These are phyloP conservation scores for Vitis riparia DNA, from an alignment of 164 flowering plant species.

Conservation along the genomic window DNA sequence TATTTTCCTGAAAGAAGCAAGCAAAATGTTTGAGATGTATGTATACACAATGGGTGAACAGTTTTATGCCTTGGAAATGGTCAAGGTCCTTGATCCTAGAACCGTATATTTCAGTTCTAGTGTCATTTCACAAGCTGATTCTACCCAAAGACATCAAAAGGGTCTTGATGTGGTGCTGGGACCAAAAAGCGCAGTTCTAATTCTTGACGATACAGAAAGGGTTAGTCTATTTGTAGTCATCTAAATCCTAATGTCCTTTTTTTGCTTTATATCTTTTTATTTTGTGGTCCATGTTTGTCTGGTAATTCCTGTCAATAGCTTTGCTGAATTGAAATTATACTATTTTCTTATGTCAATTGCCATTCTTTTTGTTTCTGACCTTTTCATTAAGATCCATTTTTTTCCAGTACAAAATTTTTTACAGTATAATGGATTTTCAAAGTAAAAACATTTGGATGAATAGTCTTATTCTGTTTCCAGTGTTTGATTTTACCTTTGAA, in stretches of 20 bases:
- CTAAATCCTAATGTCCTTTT: not conserved
- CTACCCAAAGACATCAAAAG: slow-evolving; percentile 71
- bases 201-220: slow-evolving; percentile 86
- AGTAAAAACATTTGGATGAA: no score
- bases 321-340: no score
- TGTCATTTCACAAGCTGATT: slow-evolving; percentile 74
- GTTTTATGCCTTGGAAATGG: slow-evolving; percentile 75
- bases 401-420: no score
- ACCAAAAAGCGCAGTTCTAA: slow-evolving; percentile 67
- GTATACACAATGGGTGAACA: slow-evolving; percentile 85
- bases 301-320: not conserved
- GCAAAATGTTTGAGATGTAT: slow-evolving; percentile 78
- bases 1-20: slow-evolving; percentile 71
- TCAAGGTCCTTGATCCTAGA: slow-evolving; percentile 70
- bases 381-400: no score
- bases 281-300: no score
- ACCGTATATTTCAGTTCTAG: slow-evolving; percentile 51
- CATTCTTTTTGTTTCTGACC: no score
- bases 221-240: slow-evolving; percentile 33
- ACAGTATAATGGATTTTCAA: no score
- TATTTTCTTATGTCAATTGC: no score
- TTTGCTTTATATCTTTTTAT: not conserved
- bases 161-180: slow-evolving; percentile 86
- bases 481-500: no score
- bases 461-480: no score